phyloP scores from a whole-genome alignment of 2,329 filamentous ascomycete species.

The Fusarium albosuccineum region DNA sequence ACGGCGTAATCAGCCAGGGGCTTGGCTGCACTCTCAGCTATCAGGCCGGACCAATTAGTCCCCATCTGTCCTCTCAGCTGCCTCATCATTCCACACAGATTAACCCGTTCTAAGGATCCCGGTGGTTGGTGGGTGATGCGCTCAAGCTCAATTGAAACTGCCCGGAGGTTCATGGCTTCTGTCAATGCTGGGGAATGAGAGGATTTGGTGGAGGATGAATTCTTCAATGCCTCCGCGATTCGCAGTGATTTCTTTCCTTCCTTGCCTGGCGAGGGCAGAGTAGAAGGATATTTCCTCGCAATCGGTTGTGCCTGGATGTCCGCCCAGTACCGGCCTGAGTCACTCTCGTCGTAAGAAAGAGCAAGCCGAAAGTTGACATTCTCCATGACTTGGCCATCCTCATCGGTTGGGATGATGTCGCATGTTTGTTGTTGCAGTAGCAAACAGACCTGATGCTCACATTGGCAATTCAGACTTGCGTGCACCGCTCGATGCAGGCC shows the following conservation, averaged over 20 bases:
- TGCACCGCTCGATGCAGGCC: neutral
- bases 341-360: neutral
- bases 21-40: neutral
- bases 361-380: neutral
- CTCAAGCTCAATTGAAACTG: neutral
- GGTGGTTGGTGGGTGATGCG: neutral
- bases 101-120: neutral
- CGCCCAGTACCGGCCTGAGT: neutral
- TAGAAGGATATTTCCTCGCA: neutral
- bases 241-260: neutral
- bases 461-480: neutral
- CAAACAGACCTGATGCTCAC: neutral
- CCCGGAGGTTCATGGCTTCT: neutral
- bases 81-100: neutral
- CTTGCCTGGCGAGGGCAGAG: neutral
- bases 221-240: neutral
- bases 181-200: neutral
- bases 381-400: neutral
- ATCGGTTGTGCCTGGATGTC: neutral
- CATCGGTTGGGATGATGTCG: neutral
- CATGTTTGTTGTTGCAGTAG: neutral
- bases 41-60: neutral
- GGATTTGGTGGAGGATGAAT: neutral
- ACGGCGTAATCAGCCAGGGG: neutral
- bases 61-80: neutral